Base-by-base conservation (phyloP, 2,329 filamentous ascomycete species). In the Xylariaceae sp. region DNA sequence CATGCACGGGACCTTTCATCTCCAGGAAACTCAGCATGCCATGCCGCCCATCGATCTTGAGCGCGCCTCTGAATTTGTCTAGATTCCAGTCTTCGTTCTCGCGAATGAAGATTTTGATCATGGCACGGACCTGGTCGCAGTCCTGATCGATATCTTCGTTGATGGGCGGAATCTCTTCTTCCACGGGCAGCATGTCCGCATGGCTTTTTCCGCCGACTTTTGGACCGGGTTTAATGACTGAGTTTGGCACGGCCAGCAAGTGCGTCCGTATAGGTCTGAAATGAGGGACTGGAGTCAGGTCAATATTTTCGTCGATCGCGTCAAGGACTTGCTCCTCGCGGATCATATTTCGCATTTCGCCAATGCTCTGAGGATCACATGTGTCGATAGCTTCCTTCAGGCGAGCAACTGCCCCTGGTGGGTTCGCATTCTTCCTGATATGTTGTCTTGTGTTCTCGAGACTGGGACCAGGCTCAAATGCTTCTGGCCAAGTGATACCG, bases 121-220 rank as follows among this genome's bases (percentile, higher is more conserved):
- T 44, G 10, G 45, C 41, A 6, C 41, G 45, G 7, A 48, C 16
- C 29, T 48, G 45, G 22, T 48, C 45, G 23, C 45, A 48, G 22
- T 48, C 36, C 22, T 33, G 27, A 32, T 48, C 45, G 16, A 48
- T 27, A 20, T 33, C n/a, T 10, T 39, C 35, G 17, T 6, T n/a
- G n/a, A 39, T 19, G 25, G 25, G 8, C 7, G 36, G 34, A n/a
- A 29, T 38, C 7, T 25, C 22, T 21, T 34, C 8, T 21, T 42
- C 33, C 8, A 8, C 7, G 10, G 33, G 33, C 6, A 35, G 16
- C 8, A 17, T 17, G 16, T 17, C 17, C 8, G 8, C 16, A n/a
- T n/a, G n/a, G n/a, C n/a, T n/a, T n/a, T n/a, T n/a, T n/a, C n/a
- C n/a, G n/a, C n/a, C n/a, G n/a, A n/a, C n/a, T n/a, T n/a, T n/a